A percentile compares a stretch with the other conserved stretches of the same genome.
Evolutionary conservation across 768 basidiomycete genomes (phyloP).

Genomic region (Boletus subparvulus): DNA sequence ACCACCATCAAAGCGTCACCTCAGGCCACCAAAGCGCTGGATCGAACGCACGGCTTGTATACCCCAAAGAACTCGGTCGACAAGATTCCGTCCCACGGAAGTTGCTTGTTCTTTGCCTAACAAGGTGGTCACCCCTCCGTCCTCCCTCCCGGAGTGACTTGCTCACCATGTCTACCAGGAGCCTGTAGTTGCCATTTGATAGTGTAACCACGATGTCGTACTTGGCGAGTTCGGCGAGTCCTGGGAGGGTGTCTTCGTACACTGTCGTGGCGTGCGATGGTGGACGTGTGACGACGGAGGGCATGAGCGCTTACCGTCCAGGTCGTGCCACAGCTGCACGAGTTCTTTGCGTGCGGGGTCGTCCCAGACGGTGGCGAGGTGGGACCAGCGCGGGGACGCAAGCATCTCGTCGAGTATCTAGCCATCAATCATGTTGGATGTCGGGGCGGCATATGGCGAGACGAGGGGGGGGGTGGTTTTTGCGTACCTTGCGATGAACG

Average conservation of each 20-base stretch:
- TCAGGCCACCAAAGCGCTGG: not conserved
- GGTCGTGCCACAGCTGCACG: slow-evolving; percentile 58
- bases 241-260: slow-evolving; percentile 55
- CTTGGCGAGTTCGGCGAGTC: slow-evolving; percentile 52
- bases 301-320: slow-evolving; percentile 41
- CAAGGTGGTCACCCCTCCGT: not conserved
- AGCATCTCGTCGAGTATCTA: slow-evolving; percentile 63
- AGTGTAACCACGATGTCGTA: slow-evolving; percentile 50
- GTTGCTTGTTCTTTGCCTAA: slow-evolving; percentile 58
- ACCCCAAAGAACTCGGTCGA: slow-evolving; percentile 59
- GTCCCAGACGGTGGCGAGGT: slow-evolving; percentile 46
- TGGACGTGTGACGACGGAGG: not conserved
- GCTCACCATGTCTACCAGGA: slow-evolving; percentile 60
- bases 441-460: too few species aligned
- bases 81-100: slow-evolving; percentile 66
- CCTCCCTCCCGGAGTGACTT: not conserved
- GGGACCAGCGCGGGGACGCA: slow-evolving; percentile 46
- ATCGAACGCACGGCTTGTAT: slow-evolving; percentile 60
- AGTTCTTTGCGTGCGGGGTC: slow-evolving; percentile 44
- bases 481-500: slow-evolving; percentile 53
- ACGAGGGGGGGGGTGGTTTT: too few species aligned
- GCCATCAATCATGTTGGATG: too few species aligned
- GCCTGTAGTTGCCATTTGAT: slow-evolving; percentile 63
- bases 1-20: not conserved
- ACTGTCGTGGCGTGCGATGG: slow-evolving; percentile 40